Conservation (phyloP, 192 early-diverging fungal species). For the Coemansia sp. region DNA sequence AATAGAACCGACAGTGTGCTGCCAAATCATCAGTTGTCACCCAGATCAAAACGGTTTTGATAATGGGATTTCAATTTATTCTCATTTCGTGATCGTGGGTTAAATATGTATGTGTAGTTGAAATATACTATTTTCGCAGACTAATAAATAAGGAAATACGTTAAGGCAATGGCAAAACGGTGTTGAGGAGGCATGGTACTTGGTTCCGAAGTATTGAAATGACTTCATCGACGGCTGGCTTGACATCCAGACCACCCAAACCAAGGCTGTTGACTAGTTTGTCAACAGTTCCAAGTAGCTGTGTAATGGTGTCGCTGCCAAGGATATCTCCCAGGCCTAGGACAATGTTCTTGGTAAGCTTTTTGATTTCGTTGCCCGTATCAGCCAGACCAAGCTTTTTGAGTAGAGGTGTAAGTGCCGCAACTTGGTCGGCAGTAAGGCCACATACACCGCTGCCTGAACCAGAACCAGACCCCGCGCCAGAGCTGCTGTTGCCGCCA, state of each 20-base stretch:
- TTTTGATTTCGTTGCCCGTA: constrained; percentile 49
- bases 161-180: constrained; percentile 42
- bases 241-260: constrained; percentile 42
- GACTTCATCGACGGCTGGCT: constrained; percentile 38
- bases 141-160: not conserved
- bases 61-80: no score
- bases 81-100: no score
- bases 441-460: constrained; percentile 30
- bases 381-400: constrained; percentile 43
- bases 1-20: no score
- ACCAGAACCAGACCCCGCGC: constrained; percentile 10
- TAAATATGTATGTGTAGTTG: no score
- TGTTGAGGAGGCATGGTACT: constrained; percentile 47
- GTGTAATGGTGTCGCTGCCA: constrained; percentile 22
- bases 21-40: no score
- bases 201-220: constrained; percentile 44
- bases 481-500: constrained; percentile 8
- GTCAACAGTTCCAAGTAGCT: constrained; percentile 36
- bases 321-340: constrained; percentile 39
- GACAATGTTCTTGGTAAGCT: constrained; percentile 43
- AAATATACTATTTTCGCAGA: not conserved
- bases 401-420: constrained; percentile 42
- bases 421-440: constrained; percentile 19
- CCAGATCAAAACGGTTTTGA: no score
- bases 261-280: constrained; percentile 35